Evolutionary conservation across 2,329 filamentous ascomycete species (phyloP), one percentile per base, ranked within the genome.

Genomic region (Hirsutella thompsonii): DNA sequence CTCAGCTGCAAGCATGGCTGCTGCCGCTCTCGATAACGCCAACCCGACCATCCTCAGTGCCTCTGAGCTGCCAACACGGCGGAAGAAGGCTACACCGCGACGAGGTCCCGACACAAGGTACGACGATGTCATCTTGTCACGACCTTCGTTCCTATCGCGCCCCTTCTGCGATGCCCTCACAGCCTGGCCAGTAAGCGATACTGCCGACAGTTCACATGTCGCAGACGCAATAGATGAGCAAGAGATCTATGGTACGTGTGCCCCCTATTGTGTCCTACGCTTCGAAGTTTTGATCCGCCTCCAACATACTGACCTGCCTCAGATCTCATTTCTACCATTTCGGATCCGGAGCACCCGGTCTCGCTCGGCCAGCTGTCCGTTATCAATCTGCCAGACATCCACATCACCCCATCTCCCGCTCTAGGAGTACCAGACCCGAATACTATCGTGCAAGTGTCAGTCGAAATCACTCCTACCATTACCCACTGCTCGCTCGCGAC

Each of bases 401-500:
- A 77, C 53, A 86, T 98, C 50, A 68, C 63, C 9, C 63, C 64
- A 8, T 55, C 61, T n/a, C 62, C 60, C 5, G 42, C 54, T 0
- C 45, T 55, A 29, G 57, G 58, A 8, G 51, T 57, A 28, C 72
- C 64, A 21, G 64, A 67, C 42, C 62, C 67, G 14, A 64, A 68
- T 64, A 78, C 55, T 56, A 74, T 74, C 66, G 88, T 68, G 64
- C 81, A 69, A 32, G 87, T 96, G 29, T 74, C 81, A 3, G 87
- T 98, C 35, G 77, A 94, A 54, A 82, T 98, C 50, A 98, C 92
- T 10, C 92, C 92, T 9, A 98, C 92, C 20, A 92, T 96, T 55
- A 93, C 90, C 14, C 92, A 96, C 63, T 98, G 92, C 68, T 94
- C 86, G 39, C 75, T 98, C 33, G 92, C 92, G 26, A 98, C 92